Evolutionary conservation across 163 green algal genomes (phyloP).

Genomic region (Smithsoniella earleae): DNA sequence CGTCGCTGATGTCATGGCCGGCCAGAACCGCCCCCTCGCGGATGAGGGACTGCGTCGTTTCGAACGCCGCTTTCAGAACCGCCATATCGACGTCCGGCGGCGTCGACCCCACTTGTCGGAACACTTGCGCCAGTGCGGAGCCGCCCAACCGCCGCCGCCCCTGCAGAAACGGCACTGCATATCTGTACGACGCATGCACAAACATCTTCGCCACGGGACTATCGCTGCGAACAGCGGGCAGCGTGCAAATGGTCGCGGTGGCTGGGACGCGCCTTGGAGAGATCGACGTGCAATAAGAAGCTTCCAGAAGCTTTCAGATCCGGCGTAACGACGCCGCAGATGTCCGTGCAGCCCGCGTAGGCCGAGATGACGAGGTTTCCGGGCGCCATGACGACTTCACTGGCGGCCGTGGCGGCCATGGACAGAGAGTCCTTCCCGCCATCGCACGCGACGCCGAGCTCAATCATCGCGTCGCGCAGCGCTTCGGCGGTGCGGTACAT

Average conservation of each 20-base stretch:
- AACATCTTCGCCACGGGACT: no score
- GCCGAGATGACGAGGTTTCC: conserved; percentile 89
- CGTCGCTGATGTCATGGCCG: conserved; percentile 93
- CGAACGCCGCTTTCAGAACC: conserved; percentile 54
- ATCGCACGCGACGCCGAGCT: conserved; percentile 83
- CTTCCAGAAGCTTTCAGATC: conserved; percentile 77
- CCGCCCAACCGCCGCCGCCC: conserved; percentile 70
- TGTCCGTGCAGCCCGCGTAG: conserved; percentile 92
- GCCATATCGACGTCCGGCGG: conserved; percentile 38
- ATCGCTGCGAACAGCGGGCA: background rate
- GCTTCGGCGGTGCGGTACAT: conserved; percentile 36
- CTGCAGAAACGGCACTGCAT: background rate
- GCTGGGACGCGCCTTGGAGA: conserved; percentile 31
- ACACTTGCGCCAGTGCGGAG: conserved; percentile 81
- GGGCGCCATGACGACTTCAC: conserved; percentile 87
- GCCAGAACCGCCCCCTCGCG: conserved; percentile 54
- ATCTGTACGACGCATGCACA: background rate
- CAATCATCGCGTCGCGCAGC: conserved; percentile 76
- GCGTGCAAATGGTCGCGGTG: no score
- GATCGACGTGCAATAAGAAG: conserved; percentile 81
- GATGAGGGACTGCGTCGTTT: conserved; percentile 73
- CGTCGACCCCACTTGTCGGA: conserved; percentile 47
- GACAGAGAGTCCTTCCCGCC: conserved; percentile 96
- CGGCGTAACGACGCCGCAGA: conserved; percentile 86
- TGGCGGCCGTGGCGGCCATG: conserved; percentile 82